Evolutionary conservation across 2,329 filamentous ascomycete species (phyloP), one percentile per base, ranked within the genome.

Genomic region (Monosporascus sp.): DNA sequence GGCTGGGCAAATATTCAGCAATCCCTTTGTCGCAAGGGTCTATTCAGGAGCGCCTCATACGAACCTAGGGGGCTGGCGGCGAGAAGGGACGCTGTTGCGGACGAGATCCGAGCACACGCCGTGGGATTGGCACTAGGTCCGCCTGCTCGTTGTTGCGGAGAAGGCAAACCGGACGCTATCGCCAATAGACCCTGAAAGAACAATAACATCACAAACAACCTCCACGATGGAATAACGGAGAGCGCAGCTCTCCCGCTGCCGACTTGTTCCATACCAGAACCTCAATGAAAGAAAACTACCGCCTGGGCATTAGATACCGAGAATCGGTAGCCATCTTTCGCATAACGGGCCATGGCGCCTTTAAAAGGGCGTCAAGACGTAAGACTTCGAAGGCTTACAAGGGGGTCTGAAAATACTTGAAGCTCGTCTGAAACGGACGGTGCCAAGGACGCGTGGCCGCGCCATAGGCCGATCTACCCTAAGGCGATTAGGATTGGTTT

Each of bases 71-170:
- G 55, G 52, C 58, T 61, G 45, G 50, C 54, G 2, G 54, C 57
- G 5, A 58, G 51, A 9, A 54, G 39, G 7, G 58, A 57, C 37
- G 51, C 55, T 2, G 54, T 55, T 31, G 48, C 47, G 20, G 49
- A 57, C 37, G 60, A 57, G 48, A 66, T 54, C 25, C 54, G 48
- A 8, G 57, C 63, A 44, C 64, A 67, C 25, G 64, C 60, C 27
- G 50, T 56, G 24, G 61, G 52, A 31, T 62, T 60, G 18, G 50
- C 15, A 35, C 27, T 51, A 6, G 49, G 51, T 22, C 53, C n/a
- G 11, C 50, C 20, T n/a, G 52, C 37, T 15, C 54, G 38, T 15
- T 36, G 51, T 46, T 59, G 58, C 17, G 59, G 57, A 27, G 57
- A 53, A 48, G 59, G 57, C 39, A 53, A 55, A 11, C 57, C 63